phyloP scores from a whole-genome alignment of 306 rosid species.

The Ormosia semicastrata region DNA sequence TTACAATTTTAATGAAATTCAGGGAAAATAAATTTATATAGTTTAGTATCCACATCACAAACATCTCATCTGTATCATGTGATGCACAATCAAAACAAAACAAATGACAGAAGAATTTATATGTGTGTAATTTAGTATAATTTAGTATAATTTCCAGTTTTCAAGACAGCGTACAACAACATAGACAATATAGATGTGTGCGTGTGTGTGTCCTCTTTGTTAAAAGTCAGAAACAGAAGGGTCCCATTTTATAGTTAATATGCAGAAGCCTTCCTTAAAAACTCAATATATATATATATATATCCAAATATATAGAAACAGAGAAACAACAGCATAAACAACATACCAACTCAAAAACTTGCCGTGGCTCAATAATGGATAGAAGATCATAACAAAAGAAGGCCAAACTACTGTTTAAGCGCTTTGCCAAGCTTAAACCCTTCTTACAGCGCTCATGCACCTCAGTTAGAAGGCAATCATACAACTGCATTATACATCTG shows the following conservation, averaged over 20 bases:
- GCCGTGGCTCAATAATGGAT: constrained; percentile 95
- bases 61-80: background rate
- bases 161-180: background rate
- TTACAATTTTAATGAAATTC: background rate
- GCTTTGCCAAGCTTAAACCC: constrained; percentile 94
- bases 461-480: constrained; percentile 97
- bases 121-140: too few species aligned
- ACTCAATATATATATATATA: background rate
- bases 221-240: background rate
- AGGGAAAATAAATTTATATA: background rate
- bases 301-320: background rate
- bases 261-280: background rate
- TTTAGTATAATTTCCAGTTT: background rate
- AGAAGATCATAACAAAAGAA: constrained; percentile 97
- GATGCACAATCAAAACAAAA: background rate
- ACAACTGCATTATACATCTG: constrained; percentile 97
- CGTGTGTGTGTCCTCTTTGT: too few species aligned
- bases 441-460: constrained; percentile 99
- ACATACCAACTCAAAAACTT: constrained; percentile 95
- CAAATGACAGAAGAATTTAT: background rate
- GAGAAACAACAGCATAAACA: background rate
- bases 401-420: constrained; percentile 95
- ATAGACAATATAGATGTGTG: background rate
- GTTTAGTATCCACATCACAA: background rate
- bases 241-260: background rate